These are phyloP conservation scores for Fraxinus velutina DNA, from an alignment of 305 asterid species.

Conservation along the genomic window DNA sequence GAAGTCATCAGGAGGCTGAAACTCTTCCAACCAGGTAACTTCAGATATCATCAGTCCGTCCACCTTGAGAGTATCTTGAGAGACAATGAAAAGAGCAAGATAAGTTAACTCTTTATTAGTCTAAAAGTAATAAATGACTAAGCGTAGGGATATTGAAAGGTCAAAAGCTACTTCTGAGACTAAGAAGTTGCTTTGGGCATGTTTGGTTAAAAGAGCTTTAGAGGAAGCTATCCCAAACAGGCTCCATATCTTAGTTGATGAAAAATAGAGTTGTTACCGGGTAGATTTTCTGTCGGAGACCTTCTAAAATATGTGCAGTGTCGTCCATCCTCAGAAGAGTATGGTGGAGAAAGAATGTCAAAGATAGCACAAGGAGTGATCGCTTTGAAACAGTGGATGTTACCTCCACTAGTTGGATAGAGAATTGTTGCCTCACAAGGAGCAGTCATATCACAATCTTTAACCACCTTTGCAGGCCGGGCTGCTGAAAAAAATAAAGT, in stretches of 20 bases:
- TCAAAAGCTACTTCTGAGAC: neutral
- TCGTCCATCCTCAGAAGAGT: conserved; percentile 78
- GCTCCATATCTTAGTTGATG: neutral
- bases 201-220: neutral
- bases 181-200: neutral
- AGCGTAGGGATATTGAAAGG: neutral
- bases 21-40: conserved; percentile 84
- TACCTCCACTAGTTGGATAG: conserved; percentile 86
- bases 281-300: conserved; percentile 56
- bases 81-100: neutral
- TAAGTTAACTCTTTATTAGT: neutral
- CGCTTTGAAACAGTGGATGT: conserved; percentile 91
- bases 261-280: conserved; percentile 45
- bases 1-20: conserved; percentile 82
- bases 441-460: conserved; percentile 78
- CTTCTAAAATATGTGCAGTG: conserved; percentile 81
- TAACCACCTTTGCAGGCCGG: conserved; percentile 70
- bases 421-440: conserved; percentile 86
- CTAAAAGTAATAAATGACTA: neutral
- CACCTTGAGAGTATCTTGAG: conserved; percentile 61
- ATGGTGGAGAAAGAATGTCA: conserved; percentile 96
- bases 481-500: conserved; percentile 43
- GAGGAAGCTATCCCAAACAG: neutral
- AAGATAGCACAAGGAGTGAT: conserved; percentile 88
- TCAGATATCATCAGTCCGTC: conserved; percentile 63